A percentile compares a stretch with the other conserved stretches of the same genome.
Conservation (phyloP, 192 early-diverging fungal species). For the Coemansia sp. region DNA sequence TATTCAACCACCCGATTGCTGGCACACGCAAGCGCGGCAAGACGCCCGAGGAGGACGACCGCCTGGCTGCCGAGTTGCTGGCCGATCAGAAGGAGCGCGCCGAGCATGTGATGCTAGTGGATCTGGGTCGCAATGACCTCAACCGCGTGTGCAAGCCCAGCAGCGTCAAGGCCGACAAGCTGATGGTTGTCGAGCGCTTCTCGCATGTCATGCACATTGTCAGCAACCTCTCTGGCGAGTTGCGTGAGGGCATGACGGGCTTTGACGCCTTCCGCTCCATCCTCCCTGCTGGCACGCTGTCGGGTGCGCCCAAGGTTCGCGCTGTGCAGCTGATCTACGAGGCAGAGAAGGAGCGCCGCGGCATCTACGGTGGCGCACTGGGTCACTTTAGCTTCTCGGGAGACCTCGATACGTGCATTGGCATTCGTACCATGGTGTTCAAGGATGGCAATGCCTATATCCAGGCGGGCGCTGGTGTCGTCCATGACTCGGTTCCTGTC, state of each 20-base stretch:
- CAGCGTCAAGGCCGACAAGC: conserved; percentile 89
- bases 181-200: conserved; percentile 97
- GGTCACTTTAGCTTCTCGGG: conserved; percentile 95
- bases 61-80: conserved; percentile 83
- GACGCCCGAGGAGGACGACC: conserved; percentile 84
- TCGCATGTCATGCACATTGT: conserved; percentile 99
- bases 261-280: conserved; percentile 97
- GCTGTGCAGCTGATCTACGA: conserved; percentile 94
- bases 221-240: conserved; percentile 86
- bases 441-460: conserved; percentile 93
- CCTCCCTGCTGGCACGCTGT: conserved; percentile 97
- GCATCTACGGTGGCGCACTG: conserved; percentile 85
- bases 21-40: conserved; percentile 92
- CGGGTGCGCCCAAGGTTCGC: conserved; percentile 97
- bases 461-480: conserved; percentile 96
- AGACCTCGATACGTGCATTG: conserved; percentile 95
- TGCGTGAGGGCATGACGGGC: conserved; percentile 84
- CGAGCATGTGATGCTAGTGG: conserved; percentile 99
- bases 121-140: conserved; percentile 97
- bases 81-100: conserved; percentile 93
- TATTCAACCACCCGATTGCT: conserved; percentile 95
- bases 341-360: conserved; percentile 89
- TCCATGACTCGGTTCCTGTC: conserved; percentile 88
- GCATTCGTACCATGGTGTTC: conserved; percentile 97
- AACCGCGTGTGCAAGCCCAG: conserved; percentile 94